Evolutionary conservation across 1,284 basidiomycete species (phyloP).

Genomic region (Ganoderma multipileum): DNA sequence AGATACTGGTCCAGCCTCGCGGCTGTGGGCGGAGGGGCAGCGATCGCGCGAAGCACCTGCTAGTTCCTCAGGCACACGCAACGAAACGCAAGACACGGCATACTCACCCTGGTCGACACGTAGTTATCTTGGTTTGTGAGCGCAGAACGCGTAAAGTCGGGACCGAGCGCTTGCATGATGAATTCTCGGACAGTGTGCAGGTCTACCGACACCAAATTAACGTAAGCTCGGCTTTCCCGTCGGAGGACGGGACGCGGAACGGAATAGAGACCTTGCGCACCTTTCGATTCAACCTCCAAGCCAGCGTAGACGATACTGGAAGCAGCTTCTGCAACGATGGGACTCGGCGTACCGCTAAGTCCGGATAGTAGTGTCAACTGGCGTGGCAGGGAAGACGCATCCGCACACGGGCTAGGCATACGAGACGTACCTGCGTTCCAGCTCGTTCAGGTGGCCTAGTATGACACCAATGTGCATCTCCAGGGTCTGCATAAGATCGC

Average conservation of each 20-base stretch:
- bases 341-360: slow-evolving; percentile 49
- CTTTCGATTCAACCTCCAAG: slow-evolving; percentile 62
- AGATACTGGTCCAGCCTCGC: slow-evolving; percentile 63
- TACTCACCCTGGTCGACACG: slow-evolving; percentile 61
- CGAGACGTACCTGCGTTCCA: slow-evolving; percentile 55
- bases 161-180: slow-evolving; percentile 61
- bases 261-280: slow-evolving; percentile 40
- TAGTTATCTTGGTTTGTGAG: slow-evolving; percentile 56
- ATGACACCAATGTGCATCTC: slow-evolving; percentile 72
- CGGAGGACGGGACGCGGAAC: not conserved
- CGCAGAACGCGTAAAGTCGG: slow-evolving; percentile 63
- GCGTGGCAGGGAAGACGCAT: not conserved
- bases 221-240: not conserved
- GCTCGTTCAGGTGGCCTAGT: slow-evolving; percentile 61
- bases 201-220: slow-evolving; percentile 49
- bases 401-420: too few relatives aligned
- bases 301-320: slow-evolving; percentile 72
- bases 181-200: slow-evolving; percentile 59
- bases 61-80: slow-evolving; percentile 5
- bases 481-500: slow-evolving; percentile 66
- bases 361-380: not conserved
- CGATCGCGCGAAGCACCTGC: slow-evolving; percentile 58
- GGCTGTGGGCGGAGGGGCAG: slow-evolving; percentile 60
- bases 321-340: slow-evolving; percentile 64
- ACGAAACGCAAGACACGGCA: not conserved